Evolutionary conservation across 2,329 filamentous ascomycete species (phyloP).

Genomic region (Drechslera avenae): DNA sequence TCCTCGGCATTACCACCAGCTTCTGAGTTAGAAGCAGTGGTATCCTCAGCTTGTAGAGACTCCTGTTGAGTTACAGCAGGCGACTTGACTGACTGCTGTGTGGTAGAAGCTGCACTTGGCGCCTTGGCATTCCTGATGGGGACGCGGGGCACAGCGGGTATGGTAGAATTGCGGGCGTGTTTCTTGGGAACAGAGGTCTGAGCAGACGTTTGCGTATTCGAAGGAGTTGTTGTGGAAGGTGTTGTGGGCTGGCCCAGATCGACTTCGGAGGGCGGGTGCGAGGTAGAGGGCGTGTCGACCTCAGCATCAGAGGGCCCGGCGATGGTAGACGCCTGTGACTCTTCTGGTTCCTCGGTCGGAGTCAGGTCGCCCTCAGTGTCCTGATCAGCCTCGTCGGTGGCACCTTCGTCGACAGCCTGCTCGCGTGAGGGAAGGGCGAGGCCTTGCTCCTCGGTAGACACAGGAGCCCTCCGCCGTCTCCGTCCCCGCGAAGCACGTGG

Average conservation of each 20-base stretch:
- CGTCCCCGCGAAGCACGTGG: conserved; percentile 53
- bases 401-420: conserved; percentile 27
- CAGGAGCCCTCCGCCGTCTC: conserved; percentile 52
- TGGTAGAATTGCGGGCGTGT: conserved; percentile 51
- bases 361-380: conserved; percentile 39
- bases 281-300: conserved; percentile 63
- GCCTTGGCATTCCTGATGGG: conserved; percentile 53
- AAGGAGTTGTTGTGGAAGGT: conserved; percentile 58
- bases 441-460: conserved; percentile 45
- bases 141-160: conserved; percentile 59
- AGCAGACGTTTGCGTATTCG: conserved; percentile 49
- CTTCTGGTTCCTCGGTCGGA: conserved; percentile 47
- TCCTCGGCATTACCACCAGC: conserved; percentile 34
- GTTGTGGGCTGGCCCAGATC: conserved; percentile 62
- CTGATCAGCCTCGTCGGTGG: conserved; percentile 17
- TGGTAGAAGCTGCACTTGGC: conserved; percentile 40
- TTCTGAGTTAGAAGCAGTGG: conserved; percentile 17
- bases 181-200: conserved; percentile 38
- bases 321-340: conserved; percentile 53
- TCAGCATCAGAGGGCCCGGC: conserved; percentile 54
- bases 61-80: conserved; percentile 21
- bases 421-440: conserved; percentile 61
- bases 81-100: conserved; percentile 45
- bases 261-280: conserved; percentile 62
- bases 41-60: conserved; percentile 12